These are phyloP conservation scores for Micractinium sp. DNA, from an alignment of 139 green algal species.

Conservation along the genomic window DNA sequence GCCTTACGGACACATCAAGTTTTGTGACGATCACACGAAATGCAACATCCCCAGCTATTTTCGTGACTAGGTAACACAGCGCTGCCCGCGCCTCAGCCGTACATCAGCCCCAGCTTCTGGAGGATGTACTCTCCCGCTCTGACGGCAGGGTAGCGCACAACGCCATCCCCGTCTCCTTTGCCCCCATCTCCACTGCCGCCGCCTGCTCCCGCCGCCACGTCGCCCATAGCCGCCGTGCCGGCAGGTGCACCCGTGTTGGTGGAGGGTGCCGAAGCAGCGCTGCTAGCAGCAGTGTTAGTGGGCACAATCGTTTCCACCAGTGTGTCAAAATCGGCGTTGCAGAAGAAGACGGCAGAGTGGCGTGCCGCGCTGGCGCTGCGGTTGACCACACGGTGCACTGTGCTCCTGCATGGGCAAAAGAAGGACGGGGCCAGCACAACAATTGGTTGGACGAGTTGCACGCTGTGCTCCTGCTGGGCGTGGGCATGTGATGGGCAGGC, in stretches of 20 bases:
- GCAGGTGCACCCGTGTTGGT: neutral
- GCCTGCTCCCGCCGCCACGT: neutral
- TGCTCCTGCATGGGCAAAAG: conserved; percentile 1
- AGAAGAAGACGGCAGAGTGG: conserved; percentile 48
- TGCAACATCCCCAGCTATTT: too few relatives aligned
- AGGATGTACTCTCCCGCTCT: conserved; percentile 49
- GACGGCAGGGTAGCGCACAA: neutral
- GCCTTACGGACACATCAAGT: too few relatives aligned
- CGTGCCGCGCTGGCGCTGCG: conserved; percentile 11
- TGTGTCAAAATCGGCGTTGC: conserved; percentile 48
- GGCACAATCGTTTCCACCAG: conserved; percentile 15
- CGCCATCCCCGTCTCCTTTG: neutral
- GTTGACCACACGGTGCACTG: conserved; percentile 46
- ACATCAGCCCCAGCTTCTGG: conserved; percentile 49
- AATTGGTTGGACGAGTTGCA: neutral
- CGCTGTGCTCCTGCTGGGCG: neutral
- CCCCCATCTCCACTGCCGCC: neutral
- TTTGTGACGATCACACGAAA: too few relatives aligned
- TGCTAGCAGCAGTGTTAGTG: neutral
- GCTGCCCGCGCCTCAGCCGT: neutral
- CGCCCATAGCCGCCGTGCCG: neutral
- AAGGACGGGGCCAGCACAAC: neutral
- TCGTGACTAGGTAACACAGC: too few relatives aligned
- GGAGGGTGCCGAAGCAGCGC: neutral
- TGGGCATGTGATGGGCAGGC: too few relatives aligned